Percentiles rank a stretch among this genome's conserved stretches.
Conservation (phyloP, 768 basidiomycete genomes). For the Austroboletus eburneus region DNA sequence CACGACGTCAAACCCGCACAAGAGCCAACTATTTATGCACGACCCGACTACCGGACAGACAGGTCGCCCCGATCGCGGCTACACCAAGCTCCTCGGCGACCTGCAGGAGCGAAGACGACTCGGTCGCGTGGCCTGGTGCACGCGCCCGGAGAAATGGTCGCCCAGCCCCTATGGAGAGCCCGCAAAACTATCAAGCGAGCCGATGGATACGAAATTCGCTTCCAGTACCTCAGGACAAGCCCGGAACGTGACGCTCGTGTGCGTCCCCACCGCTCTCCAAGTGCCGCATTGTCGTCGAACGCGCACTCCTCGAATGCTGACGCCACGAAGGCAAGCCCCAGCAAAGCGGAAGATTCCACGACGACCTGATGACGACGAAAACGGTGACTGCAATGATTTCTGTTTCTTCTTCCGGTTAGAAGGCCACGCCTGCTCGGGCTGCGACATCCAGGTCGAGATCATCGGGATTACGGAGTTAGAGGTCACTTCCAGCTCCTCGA, state of each 20-base stretch:
- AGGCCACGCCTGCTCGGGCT: constrained; percentile 1
- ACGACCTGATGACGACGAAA: constrained; percentile 28
- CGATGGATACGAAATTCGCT: constrained; percentile 11
- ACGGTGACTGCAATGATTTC: constrained; percentile 7
- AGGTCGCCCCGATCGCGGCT: constrained; percentile 52
- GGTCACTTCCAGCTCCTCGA: neutral
- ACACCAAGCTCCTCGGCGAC: constrained; percentile 25
- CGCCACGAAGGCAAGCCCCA: neutral
- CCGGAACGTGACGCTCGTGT: constrained; percentile 49
- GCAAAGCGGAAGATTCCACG: too few species aligned
- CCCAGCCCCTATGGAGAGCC: constrained; percentile 8
- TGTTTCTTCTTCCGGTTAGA: constrained; percentile 3
- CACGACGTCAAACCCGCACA: constrained; percentile 23
- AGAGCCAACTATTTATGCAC: constrained; percentile 60
- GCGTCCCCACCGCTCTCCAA: constrained; percentile 39
- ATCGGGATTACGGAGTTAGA: constrained; percentile 10
- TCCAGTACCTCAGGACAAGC: constrained; percentile 11
- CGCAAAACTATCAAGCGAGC: constrained; percentile 13
- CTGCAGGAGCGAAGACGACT: neutral
- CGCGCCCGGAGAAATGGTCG: constrained; percentile 14
- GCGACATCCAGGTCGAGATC: constrained; percentile 21
- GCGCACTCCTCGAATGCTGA: neutral
- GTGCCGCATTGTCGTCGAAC: constrained; percentile 12
- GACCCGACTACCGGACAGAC: constrained; percentile 41
- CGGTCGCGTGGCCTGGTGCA: constrained; percentile 5